Evolutionary conservation across 2,329 filamentous ascomycete genomes (phyloP).

Genomic region (Dichotomopilus funicola): DNA sequence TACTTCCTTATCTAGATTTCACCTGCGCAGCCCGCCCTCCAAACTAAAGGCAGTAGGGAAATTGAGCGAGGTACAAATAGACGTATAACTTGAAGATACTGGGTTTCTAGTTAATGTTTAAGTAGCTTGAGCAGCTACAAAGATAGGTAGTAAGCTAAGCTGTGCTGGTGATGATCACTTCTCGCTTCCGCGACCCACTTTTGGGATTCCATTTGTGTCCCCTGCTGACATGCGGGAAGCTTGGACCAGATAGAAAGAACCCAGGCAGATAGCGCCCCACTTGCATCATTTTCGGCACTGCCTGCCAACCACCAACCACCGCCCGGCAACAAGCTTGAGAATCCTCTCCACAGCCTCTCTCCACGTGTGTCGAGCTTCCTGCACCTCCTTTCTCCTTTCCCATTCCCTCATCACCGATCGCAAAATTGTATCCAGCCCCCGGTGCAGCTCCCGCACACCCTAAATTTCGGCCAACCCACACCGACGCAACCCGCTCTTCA

Average conservation of each 20-base stretch:
- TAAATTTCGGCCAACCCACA: background rate
- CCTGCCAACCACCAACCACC: conserved; percentile 18
- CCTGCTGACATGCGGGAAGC: conserved; percentile 8
- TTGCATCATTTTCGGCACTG: conserved; percentile 16
- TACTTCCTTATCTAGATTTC: background rate
- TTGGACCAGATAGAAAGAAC: conserved; percentile 20
- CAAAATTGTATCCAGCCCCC: background rate
- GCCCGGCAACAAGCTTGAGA: conserved; percentile 11
- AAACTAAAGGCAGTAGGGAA: no score
- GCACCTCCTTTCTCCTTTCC: conserved; percentile 1
- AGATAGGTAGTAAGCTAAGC: no score
- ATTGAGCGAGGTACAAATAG: no score
- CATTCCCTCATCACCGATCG: conserved; percentile 7
- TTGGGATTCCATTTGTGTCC: background rate
- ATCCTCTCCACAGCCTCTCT: conserved; percentile 17
- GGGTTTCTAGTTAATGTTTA: background rate
- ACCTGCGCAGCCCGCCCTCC: no score
- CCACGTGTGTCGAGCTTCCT: conserved; percentile 18
- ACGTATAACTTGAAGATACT: no score
- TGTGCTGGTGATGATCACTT: no score
- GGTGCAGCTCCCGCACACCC: background rate
- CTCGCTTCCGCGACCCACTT: background rate
- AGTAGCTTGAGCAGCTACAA: background rate
- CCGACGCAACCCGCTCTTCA: background rate
- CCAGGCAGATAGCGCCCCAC: conserved; percentile 11